Base-by-base conservation (phyloP, 1,284 basidiomycete genomes). In the Mycena sp. region DNA sequence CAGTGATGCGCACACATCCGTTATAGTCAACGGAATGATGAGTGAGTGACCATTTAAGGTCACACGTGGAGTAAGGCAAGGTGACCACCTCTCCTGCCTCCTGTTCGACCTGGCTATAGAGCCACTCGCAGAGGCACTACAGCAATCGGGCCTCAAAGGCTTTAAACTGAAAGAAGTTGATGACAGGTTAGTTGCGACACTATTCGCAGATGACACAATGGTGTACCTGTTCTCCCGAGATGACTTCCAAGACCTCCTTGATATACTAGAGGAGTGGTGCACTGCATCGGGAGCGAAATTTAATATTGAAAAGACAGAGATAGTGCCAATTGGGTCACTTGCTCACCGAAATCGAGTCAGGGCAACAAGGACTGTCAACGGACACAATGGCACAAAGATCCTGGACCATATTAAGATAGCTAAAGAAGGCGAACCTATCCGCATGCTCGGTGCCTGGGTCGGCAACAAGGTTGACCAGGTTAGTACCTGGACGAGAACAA, bases 61-160 rank as follows among this genome's bases (percentile, higher is more conserved):
- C 0, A 63, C 48, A 0, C 4, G 72, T 19, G 76, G 75, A 0
- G 74, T 77, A 0, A 0, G 71, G 4, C 73, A 77, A 46, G 72
- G 70, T 0, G 71, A 76, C 59, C 74, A 69, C 0, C 51, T 75
- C 0, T 78, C 76, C 0, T 77, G 32, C 32, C 67, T 78, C 0
- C 69, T 79, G 0, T 78, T 78, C 9, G 45, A 77, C 44, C 16
- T 72, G 2, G 70, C 71, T 1, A 61, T 61, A n/a, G 58, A 61
- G 30, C 58, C 41, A 10, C 58, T 61, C 7, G 58, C 58, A 6
- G 54, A 56, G 17, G 17, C 52, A 14, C 54, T 62, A 16, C 17
- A 54, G 5, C 51, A 61, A 55, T 62, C 60, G 3, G 46, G 26
- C n/a, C 54, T 62, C 2, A 51, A 57, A 38, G 60, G 60, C 14